Evolutionary conservation across 768 basidiomycete species (phyloP).

Genomic region (Kwoniella dendrophila): DNA sequence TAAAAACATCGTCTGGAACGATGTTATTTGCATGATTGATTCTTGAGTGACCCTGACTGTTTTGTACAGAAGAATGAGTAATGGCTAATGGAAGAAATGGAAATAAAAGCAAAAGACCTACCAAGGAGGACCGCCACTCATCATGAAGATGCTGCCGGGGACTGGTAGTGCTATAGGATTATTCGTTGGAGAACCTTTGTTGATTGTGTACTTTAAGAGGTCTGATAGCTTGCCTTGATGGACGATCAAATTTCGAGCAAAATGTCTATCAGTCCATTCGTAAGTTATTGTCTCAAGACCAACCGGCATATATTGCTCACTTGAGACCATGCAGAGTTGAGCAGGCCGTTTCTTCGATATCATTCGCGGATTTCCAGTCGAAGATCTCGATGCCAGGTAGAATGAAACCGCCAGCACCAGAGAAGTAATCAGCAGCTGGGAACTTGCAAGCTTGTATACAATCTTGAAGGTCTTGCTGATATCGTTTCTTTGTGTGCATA

Average conservation of each 20-base stretch:
- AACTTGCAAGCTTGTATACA: constrained; percentile 10
- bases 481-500: not conserved
- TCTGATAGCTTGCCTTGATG: not conserved
- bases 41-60: constrained; percentile 41
- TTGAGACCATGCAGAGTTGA: constrained; percentile 21
- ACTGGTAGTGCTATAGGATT: constrained; percentile 3
- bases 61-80: not conserved
- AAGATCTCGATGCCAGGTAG: constrained; percentile 23
- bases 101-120: constrained; percentile 12
- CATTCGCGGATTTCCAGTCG: constrained; percentile 18
- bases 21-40: constrained; percentile 23
- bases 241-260: not conserved
- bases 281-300: no score
- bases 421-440: constrained; percentile 33
- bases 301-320: not conserved
- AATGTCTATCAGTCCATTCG: not conserved
- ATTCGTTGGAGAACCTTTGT: no score
- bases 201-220: not conserved
- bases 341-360: constrained; percentile 22
- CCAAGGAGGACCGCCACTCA: constrained; percentile 35
- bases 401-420: constrained; percentile 37
- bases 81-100: not conserved
- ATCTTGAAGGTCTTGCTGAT: constrained; percentile 8
- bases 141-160: constrained; percentile 17
- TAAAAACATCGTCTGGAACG: not conserved